Evolutionary conservation across 2,329 filamentous ascomycete species (phyloP), one percentile per base, ranked within the genome.

Genomic region (Moelleriella libera): DNA sequence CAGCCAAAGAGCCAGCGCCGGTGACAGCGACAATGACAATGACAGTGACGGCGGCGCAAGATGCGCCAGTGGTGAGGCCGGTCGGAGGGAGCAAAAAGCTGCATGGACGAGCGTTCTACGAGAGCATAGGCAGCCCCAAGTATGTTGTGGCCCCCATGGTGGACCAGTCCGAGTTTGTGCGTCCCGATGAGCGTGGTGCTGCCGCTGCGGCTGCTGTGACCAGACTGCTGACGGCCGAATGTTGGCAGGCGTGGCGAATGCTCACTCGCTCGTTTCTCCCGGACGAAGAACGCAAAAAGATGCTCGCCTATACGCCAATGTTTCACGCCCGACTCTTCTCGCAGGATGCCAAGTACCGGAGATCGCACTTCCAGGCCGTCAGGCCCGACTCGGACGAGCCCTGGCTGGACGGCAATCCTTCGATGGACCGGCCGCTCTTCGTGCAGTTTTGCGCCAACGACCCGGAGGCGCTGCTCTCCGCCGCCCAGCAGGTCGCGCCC

Each of bases 391-490:
- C 55, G 8, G 47, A 57, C 29, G 61, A 68, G 9, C 64, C 67
- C 5, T 85, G 80, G 64, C 81, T 97, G 30, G 92, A 98, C 66
- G 92, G 92, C 42, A 90, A 96, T 63, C 85, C 88, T 0, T 60
- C 72, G 11, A 71, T 88, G 50, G 92, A 98, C 65, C 78, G 92
- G 5, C 92, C 92, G 0, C 78, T 97, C 8, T 88, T 96, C 57
- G 90, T 96, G 3, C 92, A 98, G 60, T 98, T 98, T 65, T 98
- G 92, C 71, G 85, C 88, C 52, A 94, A 92, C 64, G 82, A 92
- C 50, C 79, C 88, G 0, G 75, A 84, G n/a, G 79, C 84, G 47
- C 74, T 95, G 21, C 78, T 97, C 44, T 74, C 75, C 30, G 88
- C 92, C 0, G 92, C 90, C 0, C 75, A 76, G 53, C 74, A 82